Evolutionary conservation across 352 stramenopile species (phyloP).

Genomic region (Globisporangium nodosum): DNA sequence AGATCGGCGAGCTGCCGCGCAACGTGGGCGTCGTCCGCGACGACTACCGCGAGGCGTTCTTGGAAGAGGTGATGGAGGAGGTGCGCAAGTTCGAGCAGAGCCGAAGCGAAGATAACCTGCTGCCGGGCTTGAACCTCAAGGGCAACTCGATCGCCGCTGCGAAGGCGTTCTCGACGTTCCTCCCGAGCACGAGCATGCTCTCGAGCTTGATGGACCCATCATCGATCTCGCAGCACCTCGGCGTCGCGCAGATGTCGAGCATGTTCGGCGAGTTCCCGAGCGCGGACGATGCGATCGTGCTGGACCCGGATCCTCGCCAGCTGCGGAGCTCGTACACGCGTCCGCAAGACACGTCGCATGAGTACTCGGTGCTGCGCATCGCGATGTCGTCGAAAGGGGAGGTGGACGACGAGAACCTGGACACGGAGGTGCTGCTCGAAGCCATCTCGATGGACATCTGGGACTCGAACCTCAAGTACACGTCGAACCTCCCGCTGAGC

Average conservation of each 20-base stretch:
- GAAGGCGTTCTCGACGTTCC: constrained; percentile 70
- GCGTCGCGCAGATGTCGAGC: constrained; percentile 26
- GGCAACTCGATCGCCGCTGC: constrained; percentile 51
- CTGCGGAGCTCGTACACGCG: constrained; percentile 31
- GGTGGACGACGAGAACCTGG: constrained; percentile 43
- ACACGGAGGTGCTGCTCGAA: constrained; percentile 78
- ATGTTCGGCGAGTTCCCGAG: constrained; percentile 63
- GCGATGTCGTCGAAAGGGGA: constrained; percentile 72
- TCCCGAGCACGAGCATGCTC: constrained; percentile 63
- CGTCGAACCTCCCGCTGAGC: constrained; percentile 64
- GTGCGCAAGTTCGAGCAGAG: constrained; percentile 48
- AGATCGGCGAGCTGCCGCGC: constrained; percentile 50
- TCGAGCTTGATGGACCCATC: constrained; percentile 72
- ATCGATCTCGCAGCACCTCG: constrained; percentile 44
- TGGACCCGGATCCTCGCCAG: constrained; percentile 50
- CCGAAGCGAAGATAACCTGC: constrained; percentile 43
- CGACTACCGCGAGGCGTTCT: constrained; percentile 45
- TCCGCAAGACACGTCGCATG: constrained; percentile 26
- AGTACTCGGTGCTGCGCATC: constrained; percentile 71
- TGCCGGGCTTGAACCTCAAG: constrained; percentile 51
- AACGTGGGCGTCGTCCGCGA: constrained; percentile 39
- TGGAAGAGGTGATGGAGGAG: constrained; percentile 59
- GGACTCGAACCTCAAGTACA: constrained; percentile 79
- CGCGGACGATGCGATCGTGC: constrained; percentile 43
- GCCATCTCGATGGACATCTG: constrained; percentile 86